Evolutionary conservation across 2,329 filamentous ascomycete species (phyloP), one percentile per base, ranked within the genome.

Genomic region (Microsporum ferrugineum): DNA sequence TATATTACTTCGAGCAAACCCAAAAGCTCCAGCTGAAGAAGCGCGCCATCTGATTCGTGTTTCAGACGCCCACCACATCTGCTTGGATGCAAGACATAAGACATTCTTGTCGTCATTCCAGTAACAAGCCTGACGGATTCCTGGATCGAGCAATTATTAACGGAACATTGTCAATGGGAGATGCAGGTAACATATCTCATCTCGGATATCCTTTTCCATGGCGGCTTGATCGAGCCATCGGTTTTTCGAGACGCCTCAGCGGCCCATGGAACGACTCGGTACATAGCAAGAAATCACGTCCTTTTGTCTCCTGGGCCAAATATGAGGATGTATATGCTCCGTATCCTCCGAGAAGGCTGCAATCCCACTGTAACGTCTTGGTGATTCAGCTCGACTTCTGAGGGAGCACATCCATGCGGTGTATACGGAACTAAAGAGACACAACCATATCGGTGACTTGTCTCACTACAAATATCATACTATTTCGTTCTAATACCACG

Each of bases 81-180:
- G 7, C 45, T 43, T n/a, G 39, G 36, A 57, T 57, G 39, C 55
- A 57, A 57, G 55, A 57, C 55, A 57, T 57, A 23, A 23, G 17
- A 23, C 17, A 23, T 23, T 23, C 31, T 29, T 57, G 55, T 43
- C 34, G 55, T 57, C 55, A 57, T 23, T 43, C 36, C 34, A 57
- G 2, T 17, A 39, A 5, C 36, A 43, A n/a, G 36, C 17, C 55
- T 4, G 29, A 39, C 14, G 17, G 6, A 5, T 36, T 8, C 33
- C 55, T 57, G 36, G 34, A 57, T 57, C 39, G 55, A 57, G 55
- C 33, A 57, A 57, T 57, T 57, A 57, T 43, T 57, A 27, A 43
- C 55, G 55, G 55, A 31, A n/a, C 39, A 10, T 23, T 2, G 14
- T 17, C 12, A 27, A 31, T 33, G 29, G 23, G 31, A 12, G 14